Evolutionary conservation across 768 basidiomycete genomes (phyloP), one percentile per base, ranked within the genome.

Genomic region (Clavaria fumosa): DNA sequence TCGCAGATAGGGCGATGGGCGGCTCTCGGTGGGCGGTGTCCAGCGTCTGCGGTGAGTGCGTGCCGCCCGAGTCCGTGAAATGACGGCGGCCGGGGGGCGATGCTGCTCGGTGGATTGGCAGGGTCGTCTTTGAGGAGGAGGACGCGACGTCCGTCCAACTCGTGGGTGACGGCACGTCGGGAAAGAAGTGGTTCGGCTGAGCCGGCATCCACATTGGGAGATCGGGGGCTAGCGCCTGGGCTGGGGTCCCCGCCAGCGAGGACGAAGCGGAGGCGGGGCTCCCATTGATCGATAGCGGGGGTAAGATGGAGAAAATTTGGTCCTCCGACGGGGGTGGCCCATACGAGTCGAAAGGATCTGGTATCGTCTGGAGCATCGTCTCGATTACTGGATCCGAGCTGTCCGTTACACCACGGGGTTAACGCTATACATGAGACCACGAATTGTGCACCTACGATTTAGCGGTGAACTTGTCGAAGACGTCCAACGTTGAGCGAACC

Each of bases 281-380:
- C 27, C 72, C 70, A 62, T 78, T 77, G 41, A 85, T 75, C 22
- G 81, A 80, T 22, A 88, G 64, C 2, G 91, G 90, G 4, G 86
- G 77, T 2, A 96, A 69, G 43, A 95, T 91, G 52, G 76, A 85
- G 60, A 93, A 93, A 45, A 95, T 90, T 52, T 88, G 79, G 49
- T 89, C 80, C 54, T 90, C 84, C 28, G 82, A 66, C 7, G 80
- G 83, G 2, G 81, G 78, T 15, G 83, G 82, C 3, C 85, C 86
- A 49, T 93, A 93, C 0, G 85, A 72, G 45, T 93, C 89, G 45
- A 93, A 93, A 22, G 90, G 85, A 53, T 95, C 90, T 14, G 89
- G 89, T 33, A 91, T 69, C 5, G 80, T 71, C 55, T 86, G 78
- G 2, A 96, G 63, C 75, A 96, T 81, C 1, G 81, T 81, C 52